These are phyloP conservation scores for Candida labiduridarum DNA, from an alignment of 1,139 yeast species.

Conservation along the genomic window DNA sequence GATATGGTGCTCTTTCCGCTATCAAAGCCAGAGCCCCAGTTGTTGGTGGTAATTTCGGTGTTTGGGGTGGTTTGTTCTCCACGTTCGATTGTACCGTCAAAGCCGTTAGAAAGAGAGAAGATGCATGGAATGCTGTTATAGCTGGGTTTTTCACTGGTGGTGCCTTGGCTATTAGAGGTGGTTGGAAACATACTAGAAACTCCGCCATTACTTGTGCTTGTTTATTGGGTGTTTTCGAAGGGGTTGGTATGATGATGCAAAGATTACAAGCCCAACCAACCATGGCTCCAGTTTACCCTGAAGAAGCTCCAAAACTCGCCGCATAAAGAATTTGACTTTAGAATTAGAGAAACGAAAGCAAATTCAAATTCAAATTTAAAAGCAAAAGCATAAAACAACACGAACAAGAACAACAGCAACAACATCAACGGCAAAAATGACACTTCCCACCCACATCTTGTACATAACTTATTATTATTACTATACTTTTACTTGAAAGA, in stretches of 20 bases:
- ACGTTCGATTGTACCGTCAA: conserved; percentile 95
- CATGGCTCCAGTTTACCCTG: conserved; percentile 75
- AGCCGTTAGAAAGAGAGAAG: conserved; percentile 95
- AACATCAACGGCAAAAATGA: not conserved
- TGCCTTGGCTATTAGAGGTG: conserved; percentile 96
- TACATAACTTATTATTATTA: not conserved
- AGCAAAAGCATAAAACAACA: not conserved
- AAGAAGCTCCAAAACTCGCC: conserved; percentile 52
- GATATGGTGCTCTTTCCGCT: conserved; percentile 86
- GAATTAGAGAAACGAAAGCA: too few species aligned
- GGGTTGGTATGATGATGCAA: conserved; percentile 96
- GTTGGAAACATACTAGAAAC: conserved; percentile 95
- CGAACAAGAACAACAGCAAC: not conserved
- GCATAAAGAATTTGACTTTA: conserved; percentile 29
- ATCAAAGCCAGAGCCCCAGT: conserved; percentile 97
- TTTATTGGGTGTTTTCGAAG: conserved; percentile 94
- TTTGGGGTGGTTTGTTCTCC: conserved; percentile 98
- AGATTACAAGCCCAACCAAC: conserved; percentile 91
- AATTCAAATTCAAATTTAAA: too few species aligned
- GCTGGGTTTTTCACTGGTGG: conserved; percentile 99
- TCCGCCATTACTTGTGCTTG: conserved; percentile 98
- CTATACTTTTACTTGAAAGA: not conserved
- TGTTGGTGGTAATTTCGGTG: conserved; percentile 98
- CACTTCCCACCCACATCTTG: not conserved
- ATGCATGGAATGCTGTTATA: conserved; percentile 96